These are phyloP conservation scores for Leavenworthia alabamica DNA, from an alignment of 345 rosid species.

Conservation along the genomic window DNA sequence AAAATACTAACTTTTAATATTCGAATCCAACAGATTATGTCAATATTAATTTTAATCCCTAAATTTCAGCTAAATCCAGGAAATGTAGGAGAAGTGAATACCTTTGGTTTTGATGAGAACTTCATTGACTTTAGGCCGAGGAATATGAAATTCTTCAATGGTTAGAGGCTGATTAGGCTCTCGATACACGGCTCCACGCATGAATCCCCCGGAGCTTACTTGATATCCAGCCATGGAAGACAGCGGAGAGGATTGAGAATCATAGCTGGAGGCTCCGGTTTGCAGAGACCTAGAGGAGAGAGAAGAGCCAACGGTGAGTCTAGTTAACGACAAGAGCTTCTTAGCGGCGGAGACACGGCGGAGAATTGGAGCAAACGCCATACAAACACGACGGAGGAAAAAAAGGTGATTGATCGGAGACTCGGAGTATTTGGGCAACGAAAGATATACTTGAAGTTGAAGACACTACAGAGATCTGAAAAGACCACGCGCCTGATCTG, in stretches of 20 bases:
- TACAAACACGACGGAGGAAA: conserved; percentile 17
- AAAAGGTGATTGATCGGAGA: neutral
- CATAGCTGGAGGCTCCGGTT: conserved; percentile 19
- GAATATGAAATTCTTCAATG: conserved; percentile 77
- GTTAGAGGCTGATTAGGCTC: conserved; percentile 69
- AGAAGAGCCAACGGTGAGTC: conserved; percentile 6
- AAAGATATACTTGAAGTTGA: too few relatives aligned
- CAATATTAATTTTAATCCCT: neutral
- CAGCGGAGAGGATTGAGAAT: conserved; percentile 10
- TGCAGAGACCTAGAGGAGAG: conserved; percentile 9
- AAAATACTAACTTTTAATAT: neutral
- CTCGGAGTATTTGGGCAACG: neutral
- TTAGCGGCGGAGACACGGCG: conserved; percentile 28
- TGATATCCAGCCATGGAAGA: conserved; percentile 40
- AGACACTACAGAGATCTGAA: neutral
- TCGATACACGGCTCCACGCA: conserved; percentile 81
- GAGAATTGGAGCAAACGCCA: conserved; percentile 31
- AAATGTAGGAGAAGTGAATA: conserved; percentile 13
- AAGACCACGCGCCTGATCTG: neutral
- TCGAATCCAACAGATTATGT: neutral
- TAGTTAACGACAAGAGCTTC: neutral
- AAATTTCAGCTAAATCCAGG: neutral
- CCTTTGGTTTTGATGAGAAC: conserved; percentile 84
- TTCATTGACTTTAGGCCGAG: conserved; percentile 78
- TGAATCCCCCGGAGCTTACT: conserved; percentile 65